A percentile compares a stretch with the other conserved stretches of the same genome.
Evolutionary conservation across 495 filamentous ascomycete species (phyloP).

Genomic region (Hypoxylon lienhwacheense): DNA sequence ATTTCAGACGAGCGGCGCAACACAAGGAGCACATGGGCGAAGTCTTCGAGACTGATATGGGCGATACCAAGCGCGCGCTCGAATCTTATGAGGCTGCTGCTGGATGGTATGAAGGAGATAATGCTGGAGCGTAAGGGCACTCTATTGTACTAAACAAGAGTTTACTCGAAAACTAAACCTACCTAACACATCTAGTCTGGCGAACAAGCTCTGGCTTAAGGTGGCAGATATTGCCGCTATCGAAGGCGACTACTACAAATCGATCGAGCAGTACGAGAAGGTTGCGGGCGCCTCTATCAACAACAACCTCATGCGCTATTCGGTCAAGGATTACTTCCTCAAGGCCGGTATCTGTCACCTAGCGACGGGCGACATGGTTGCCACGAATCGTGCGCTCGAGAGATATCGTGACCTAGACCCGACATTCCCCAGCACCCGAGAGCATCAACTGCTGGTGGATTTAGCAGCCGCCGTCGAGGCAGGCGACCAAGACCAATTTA

Average conservation of each 20-base stretch:
- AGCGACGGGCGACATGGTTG: slow-evolving; percentile 74
- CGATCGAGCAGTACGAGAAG: slow-evolving; percentile 78
- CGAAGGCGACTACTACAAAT: slow-evolving; percentile 76
- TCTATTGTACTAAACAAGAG: neutral
- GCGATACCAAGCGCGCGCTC: slow-evolving; percentile 73
- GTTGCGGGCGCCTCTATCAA: slow-evolving; percentile 70
- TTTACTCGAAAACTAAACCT: slow-evolving; percentile 23
- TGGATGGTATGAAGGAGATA: slow-evolving; percentile 82
- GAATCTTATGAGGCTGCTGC: slow-evolving; percentile 80
- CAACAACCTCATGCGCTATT: slow-evolving; percentile 87
- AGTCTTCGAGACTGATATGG: slow-evolving; percentile 75
- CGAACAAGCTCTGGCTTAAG: slow-evolving; percentile 89
- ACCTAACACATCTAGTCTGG: slow-evolving; percentile 60
- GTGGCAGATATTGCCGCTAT: slow-evolving; percentile 83
- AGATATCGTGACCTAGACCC: slow-evolving; percentile 81
- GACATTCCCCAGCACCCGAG: slow-evolving; percentile 70
- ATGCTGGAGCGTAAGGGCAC: slow-evolving; percentile 73
- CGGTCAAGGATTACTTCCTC: slow-evolving; percentile 88
- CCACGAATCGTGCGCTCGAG: slow-evolving; percentile 73
- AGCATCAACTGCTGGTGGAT: slow-evolving; percentile 77
- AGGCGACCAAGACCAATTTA: slow-evolving; percentile 76
- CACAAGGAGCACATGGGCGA: slow-evolving; percentile 85
- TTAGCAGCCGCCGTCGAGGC: slow-evolving; percentile 69
- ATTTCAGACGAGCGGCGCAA: slow-evolving; percentile 83
- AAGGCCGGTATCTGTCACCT: slow-evolving; percentile 86